Evolutionary conservation across 2,329 filamentous ascomycete species (phyloP).

Genomic region (Penicillium sp.): DNA sequence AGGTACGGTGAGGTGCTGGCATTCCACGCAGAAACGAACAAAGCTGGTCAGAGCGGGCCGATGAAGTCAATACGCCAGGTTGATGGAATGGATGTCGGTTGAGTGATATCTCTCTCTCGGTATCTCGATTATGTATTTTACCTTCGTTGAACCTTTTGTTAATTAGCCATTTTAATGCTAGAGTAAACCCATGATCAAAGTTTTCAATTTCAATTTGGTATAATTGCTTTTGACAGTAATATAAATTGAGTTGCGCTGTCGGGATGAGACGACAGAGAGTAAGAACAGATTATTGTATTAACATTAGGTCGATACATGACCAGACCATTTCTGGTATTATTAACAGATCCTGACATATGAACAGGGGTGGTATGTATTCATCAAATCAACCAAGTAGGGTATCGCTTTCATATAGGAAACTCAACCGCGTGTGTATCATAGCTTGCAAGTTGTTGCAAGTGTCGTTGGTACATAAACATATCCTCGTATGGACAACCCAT

Average conservation of each 20-base stretch:
- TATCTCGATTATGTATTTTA: background rate
- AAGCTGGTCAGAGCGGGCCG: background rate
- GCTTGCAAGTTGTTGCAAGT: background rate
- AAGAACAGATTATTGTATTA: background rate
- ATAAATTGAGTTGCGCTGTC: background rate
- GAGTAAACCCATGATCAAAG: background rate
- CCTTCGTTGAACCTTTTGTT: background rate
- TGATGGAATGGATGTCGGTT: slow-evolving; percentile 11
- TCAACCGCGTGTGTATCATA: background rate
- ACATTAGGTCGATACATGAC: slow-evolving; percentile 1
- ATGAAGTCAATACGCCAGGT: background rate
- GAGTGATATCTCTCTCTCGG: background rate
- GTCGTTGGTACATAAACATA: background rate
- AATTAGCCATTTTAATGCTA: background rate
- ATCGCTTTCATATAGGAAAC: background rate
- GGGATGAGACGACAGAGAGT: background rate
- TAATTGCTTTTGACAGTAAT: background rate
- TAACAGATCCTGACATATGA: background rate
- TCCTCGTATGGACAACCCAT: background rate
- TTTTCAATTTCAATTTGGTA: background rate
- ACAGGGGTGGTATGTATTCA: background rate
- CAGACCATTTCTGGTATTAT: background rate
- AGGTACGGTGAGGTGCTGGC: slow-evolving; percentile 18
- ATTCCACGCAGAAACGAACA: slow-evolving; percentile 13
- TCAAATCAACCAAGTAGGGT: slow-evolving; percentile 3